Evolutionary conservation across 495 filamentous ascomycete genomes (phyloP), one percentile per base, ranked within the genome.

Genomic region (Neurospora sublineolata): DNA sequence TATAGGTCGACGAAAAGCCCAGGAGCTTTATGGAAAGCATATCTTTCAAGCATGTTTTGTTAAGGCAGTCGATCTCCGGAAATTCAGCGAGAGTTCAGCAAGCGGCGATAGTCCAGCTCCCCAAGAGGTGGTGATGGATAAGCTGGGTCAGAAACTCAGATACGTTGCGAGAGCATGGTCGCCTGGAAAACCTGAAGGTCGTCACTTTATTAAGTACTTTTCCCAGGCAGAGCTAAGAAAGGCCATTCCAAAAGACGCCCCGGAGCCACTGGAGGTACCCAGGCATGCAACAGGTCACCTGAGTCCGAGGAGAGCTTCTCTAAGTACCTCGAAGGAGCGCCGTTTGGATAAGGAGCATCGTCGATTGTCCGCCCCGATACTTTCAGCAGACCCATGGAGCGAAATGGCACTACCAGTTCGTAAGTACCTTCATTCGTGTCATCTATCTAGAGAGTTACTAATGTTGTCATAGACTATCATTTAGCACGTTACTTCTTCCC

Each of bases 401-500:
- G 72, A 77, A 23, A 83, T 77, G 40, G 79, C 81, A 4, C 74
- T 85, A 33, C 85, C 84, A 2, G 83, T 87, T 41, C 83, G 85
- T 87, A 75, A 81, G 85, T 83, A 11, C 20, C 40, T 30, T 10
- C 46, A 20, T 16, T n/a, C 41, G 14, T 42, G 38, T 3, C 6
- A 12, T 67, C 30, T 11, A 42, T 68, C 7, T 39, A 10, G 4
- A 40, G 3, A 20, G n/a, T 72, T 71, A 72, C 64, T 42, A 40
- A 7, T 58, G 9, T 37, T 3, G 23, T 8, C 40, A 23, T 67
- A 88, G 87, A 88, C 69, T 75, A 84, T 2, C 78, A 80, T 40
- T 87, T 88, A 72, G 85, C 84, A 0, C 79, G 81, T 0, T 80
- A 82, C 5, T 80, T 79, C 69, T 78, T 87, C 6, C 87, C 87